phyloP scores from a whole-genome alignment of 164 flowering plant genomes.

The Vitis rotundifolia region DNA sequence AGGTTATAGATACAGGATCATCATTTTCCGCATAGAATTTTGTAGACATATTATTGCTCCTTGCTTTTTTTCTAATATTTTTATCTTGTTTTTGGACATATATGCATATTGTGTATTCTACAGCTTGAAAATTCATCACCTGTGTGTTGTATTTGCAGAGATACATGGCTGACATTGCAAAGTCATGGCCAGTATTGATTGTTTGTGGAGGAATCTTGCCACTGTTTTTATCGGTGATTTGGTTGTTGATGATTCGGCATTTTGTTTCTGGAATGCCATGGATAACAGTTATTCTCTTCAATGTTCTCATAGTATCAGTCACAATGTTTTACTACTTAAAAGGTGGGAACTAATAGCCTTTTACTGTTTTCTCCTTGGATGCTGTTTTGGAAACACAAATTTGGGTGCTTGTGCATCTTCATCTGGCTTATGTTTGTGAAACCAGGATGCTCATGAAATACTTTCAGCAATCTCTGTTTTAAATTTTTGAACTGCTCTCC shows the following conservation, averaged over 20 bases:
- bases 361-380: background rate
- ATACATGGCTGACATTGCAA: slow-evolving; percentile 92
- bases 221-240: slow-evolving; percentile 76
- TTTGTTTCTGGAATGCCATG: slow-evolving; percentile 98
- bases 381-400: slow-evolving; percentile 5
- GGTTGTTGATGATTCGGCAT: slow-evolving; percentile 90
- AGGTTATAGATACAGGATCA: too few relatives aligned
- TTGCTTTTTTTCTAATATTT: too few relatives aligned
- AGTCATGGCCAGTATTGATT: slow-evolving; percentile 91
- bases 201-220: slow-evolving; percentile 97
- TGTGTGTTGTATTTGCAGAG: slow-evolving; percentile 56
- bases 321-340: slow-evolving; percentile 91
- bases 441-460: too few relatives aligned
- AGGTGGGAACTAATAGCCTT: slow-evolving; percentile 52
- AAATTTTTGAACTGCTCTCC: too few relatives aligned
- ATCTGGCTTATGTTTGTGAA: too few relatives aligned
- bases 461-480: too few relatives aligned
- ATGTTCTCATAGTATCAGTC: slow-evolving; percentile 73
- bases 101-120: background rate
- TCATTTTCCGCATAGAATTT: too few relatives aligned
- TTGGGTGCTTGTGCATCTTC: too few relatives aligned
- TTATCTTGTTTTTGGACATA: too few relatives aligned
- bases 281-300: slow-evolving; percentile 85
- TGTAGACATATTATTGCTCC: too few relatives aligned
- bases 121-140: background rate